phyloP scores from a whole-genome alignment of 2,329 filamentous ascomycete species.

The Ophiocordyceps robertsii region DNA sequence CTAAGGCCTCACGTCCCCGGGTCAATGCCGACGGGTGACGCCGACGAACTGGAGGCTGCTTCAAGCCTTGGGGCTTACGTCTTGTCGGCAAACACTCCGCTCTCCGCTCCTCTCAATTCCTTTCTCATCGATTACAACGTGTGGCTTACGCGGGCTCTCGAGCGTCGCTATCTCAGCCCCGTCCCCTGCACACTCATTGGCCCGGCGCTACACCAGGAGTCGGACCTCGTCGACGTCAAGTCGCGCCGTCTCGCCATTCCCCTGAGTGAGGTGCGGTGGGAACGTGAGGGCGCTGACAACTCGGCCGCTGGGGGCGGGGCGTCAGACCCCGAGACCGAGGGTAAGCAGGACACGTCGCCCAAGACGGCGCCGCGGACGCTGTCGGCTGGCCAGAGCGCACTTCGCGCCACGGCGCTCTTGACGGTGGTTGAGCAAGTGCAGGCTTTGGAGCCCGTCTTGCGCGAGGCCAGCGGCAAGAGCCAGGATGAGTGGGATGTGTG shows the following conservation, averaged over 20 bases:
- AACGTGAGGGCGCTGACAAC: conserved; percentile 58
- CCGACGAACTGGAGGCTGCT: conserved; percentile 49
- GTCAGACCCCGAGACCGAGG: conserved; percentile 43
- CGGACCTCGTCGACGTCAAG: conserved; percentile 58
- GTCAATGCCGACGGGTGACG: conserved; percentile 20
- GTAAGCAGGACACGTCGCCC: conserved; percentile 21
- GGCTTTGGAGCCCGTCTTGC: conserved; percentile 68
- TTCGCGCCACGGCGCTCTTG: conserved; percentile 67
- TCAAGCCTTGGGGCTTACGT: conserved; percentile 66
- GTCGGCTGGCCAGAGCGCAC: conserved; percentile 55
- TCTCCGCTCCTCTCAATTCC: conserved; percentile 67
- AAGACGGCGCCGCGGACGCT: conserved; percentile 34
- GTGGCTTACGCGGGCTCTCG: conserved; percentile 68
- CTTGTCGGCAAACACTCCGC: conserved; percentile 70
- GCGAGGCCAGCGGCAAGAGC: conserved; percentile 73
- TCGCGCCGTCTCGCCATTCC: conserved; percentile 76
- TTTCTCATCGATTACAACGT: conserved; percentile 73
- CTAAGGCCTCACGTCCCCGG: conserved; percentile 62
- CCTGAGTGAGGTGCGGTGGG: conserved; percentile 74
- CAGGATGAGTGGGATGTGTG: conserved; percentile 87
- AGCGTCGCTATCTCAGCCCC: conserved; percentile 53
- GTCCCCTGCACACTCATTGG: conserved; percentile 69
- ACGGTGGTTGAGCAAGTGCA: conserved; percentile 76
- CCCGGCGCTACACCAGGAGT: conserved; percentile 68
- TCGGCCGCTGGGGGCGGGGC: conserved; percentile 47